These are phyloP conservation scores for Scutellaria minor DNA, from an alignment of 257 asterid genomes.

Conservation along the genomic window DNA sequence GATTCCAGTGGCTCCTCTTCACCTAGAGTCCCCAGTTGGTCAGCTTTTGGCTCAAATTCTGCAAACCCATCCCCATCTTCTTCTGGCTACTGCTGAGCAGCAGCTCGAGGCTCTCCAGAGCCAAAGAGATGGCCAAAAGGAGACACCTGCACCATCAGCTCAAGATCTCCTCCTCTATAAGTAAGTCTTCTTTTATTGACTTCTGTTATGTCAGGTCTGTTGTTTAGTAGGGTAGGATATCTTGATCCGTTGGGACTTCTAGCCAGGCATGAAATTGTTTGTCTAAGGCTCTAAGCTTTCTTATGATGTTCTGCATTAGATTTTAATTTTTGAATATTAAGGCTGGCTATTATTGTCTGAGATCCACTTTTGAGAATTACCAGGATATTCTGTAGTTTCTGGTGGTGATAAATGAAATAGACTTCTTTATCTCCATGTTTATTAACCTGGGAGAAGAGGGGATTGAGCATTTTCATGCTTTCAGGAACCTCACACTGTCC, in stretches of 20 bases:
- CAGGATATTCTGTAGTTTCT: background rate
- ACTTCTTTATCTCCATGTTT: background rate
- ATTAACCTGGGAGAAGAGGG: background rate
- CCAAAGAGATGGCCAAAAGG: constrained; percentile 59
- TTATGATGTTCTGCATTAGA: background rate
- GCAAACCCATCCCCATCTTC: constrained; percentile 81
- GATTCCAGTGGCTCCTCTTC: constrained; percentile 75
- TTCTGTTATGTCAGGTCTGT: constrained; percentile 1
- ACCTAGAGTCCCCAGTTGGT: constrained; percentile 86
- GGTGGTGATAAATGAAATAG: background rate
- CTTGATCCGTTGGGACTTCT: constrained; percentile 19
- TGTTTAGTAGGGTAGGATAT: background rate
- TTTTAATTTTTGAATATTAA: background rate
- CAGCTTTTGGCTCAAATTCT: constrained; percentile 72
- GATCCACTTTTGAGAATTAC: constrained; percentile 9
- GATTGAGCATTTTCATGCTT: background rate
- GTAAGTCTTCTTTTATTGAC: constrained; percentile 45
- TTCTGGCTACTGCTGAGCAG: constrained; percentile 78
- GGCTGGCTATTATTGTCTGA: background rate
- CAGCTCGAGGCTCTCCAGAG: constrained; percentile 89
- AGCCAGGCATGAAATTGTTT: background rate
- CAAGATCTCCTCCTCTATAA: constrained; percentile 72
- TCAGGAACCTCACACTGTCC: constrained; percentile 1
- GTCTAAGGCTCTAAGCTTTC: background rate
- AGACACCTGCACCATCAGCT: constrained; percentile 54